Evolutionary conservation across 179 eudicot genomes (phyloP).

Genomic region (Actinidia arguta): DNA sequence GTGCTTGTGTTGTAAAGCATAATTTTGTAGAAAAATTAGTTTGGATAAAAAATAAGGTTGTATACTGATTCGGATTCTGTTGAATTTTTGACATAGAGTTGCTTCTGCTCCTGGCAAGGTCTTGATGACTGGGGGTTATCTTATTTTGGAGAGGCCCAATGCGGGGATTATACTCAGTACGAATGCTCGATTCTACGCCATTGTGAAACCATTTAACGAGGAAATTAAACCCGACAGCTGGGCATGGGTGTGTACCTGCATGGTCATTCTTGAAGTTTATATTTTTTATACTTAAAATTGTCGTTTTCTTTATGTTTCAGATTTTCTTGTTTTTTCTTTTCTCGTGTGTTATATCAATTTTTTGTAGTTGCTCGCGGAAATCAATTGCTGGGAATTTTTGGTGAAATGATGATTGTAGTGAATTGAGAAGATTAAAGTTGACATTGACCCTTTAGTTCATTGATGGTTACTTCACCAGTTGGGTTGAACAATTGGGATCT

Average conservation of each 20-base stretch:
- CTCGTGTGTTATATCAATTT: background rate
- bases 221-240: constrained; percentile 65
- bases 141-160: constrained; percentile 94
- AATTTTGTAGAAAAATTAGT: background rate
- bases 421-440: background rate
- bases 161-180: constrained; percentile 95
- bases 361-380: background rate
- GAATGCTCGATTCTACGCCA: constrained; percentile 90
- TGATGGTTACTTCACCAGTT: background rate
- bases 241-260: constrained; percentile 71
- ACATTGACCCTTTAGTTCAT: background rate
- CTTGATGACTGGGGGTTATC: constrained; percentile 96
- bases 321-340: background rate
- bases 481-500: background rate
- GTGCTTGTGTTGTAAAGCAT: background rate
- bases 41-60: background rate
- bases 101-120: constrained; percentile 99
- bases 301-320: background rate
- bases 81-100: constrained; percentile 46
- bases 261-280: constrained; percentile 18
- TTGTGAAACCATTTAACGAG: constrained; percentile 75
- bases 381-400: background rate
- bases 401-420: background rate
- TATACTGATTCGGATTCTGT: background rate
- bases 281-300: too few relatives aligned